Evolutionary conservation across 2,329 filamentous ascomycete species (phyloP).

Genomic region (Pyricularia sp.): DNA sequence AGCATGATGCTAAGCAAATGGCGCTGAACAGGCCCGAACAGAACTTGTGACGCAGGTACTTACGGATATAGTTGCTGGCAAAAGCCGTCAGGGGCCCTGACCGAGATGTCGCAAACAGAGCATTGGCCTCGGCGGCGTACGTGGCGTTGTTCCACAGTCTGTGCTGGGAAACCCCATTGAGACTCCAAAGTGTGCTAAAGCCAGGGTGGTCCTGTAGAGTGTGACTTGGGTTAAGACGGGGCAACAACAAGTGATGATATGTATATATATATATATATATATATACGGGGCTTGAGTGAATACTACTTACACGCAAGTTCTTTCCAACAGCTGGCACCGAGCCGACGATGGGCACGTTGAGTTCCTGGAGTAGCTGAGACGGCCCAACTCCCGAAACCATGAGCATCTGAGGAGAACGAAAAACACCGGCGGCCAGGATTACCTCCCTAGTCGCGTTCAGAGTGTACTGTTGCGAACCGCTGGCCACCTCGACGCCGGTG

Average conservation of each 20-base stretch:
- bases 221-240: no score
- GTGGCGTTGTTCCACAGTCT: not conserved
- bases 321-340: constrained; percentile 28
- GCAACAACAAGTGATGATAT: no score
- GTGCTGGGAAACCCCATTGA: not conserved
- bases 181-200: not conserved
- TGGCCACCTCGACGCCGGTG: not conserved
- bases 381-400: constrained; percentile 37
- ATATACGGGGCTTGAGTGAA: no score
- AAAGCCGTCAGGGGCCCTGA: not conserved
- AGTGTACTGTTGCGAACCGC: constrained; percentile 5
- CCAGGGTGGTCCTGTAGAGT: not conserved
- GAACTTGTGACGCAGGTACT: not conserved
- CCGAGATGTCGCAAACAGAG: not conserved
- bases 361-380: constrained; percentile 25
- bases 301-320: constrained; percentile 16
- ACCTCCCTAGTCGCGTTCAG: constrained; percentile 25
- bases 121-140: not conserved
- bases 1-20: no score
- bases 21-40: no score
- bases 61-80: not conserved
- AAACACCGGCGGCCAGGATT: constrained; percentile 29
- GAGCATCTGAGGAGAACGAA: constrained; percentile 32
- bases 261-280: no score
- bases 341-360: constrained; percentile 26